Conservation (phyloP, 331 rosid genomes). For the Rosa hybrid region DNA sequence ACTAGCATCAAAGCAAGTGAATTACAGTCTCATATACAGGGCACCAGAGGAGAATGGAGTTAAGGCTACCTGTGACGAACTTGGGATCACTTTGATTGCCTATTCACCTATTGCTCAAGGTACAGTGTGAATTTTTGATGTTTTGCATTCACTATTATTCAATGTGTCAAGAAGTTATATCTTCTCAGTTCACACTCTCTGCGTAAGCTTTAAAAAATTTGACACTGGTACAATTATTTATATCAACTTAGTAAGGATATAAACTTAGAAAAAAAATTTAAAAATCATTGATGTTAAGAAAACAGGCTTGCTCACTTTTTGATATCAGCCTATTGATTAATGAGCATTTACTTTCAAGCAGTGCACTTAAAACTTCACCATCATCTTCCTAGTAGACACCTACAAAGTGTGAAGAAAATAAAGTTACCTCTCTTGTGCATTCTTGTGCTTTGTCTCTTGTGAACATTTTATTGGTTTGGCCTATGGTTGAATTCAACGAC, state of each 20-base stretch:
- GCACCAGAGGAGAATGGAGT: conserved; percentile 85
- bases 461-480: not conserved
- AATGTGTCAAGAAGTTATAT: not conserved
- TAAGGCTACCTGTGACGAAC: conserved; percentile 85
- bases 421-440: not conserved
- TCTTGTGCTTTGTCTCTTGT: not conserved
- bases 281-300: not conserved
- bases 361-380: not conserved
- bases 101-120: conserved; percentile 98
- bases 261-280: no score
- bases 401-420: not conserved
- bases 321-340: not conserved
- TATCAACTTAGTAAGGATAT: not conserved
- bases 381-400: not conserved
- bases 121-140: conserved; percentile 20
- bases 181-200: not conserved
- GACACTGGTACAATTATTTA: not conserved
- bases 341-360: conserved; percentile 1
- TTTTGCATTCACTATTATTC: not conserved
- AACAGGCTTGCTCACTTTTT: conserved; percentile 1
- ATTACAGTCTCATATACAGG: conserved; percentile 91
- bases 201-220: not conserved
- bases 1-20: conserved; percentile 88
- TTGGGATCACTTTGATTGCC: conserved; percentile 86
- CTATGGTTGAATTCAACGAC: not conserved